phyloP scores from a whole-genome alignment of 805 yeast species.

The Starmerella tilneyi region DNA sequence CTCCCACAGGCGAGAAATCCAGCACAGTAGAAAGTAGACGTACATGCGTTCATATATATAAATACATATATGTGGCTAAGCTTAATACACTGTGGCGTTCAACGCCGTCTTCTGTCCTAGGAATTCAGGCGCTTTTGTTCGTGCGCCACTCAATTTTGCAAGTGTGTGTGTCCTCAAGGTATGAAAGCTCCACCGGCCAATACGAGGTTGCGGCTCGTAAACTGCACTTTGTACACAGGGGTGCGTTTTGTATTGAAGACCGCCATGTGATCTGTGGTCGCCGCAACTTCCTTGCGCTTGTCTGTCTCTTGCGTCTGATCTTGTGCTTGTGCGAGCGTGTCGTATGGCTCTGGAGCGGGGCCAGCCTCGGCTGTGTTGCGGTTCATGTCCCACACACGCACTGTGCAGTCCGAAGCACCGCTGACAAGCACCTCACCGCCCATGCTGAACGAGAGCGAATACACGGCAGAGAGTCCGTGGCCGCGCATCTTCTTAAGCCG shows the following conservation, averaged over 20 bases:
- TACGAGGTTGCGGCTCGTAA: conserved; percentile 82
- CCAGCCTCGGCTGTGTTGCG: conserved; percentile 69
- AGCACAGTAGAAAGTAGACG: too few relatives aligned
- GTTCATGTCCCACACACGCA: conserved; percentile 92
- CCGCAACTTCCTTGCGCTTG: conserved; percentile 54
- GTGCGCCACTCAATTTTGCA: not conserved
- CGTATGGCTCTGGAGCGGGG: conserved; percentile 69
- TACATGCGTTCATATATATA: too few relatives aligned
- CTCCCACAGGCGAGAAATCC: too few relatives aligned
- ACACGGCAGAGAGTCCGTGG: conserved; percentile 78
- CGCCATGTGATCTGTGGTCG: conserved; percentile 82
- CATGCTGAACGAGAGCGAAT: conserved; percentile 70
- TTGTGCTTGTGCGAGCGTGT: conserved; percentile 17
- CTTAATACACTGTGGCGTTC: not conserved
- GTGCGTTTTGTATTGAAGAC: conserved; percentile 89
- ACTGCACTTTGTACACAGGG: conserved; percentile 85
- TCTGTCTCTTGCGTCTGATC: conserved; percentile 26
- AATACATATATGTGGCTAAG: too few relatives aligned
- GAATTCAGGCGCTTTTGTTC: not conserved
- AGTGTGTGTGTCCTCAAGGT: not conserved
- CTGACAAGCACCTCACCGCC: conserved; percentile 86
- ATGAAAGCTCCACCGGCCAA: conserved; percentile 84
- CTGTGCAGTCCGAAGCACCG: conserved; percentile 86
- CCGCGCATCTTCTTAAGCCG: conserved; percentile 86
- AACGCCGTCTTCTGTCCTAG: not conserved